These are phyloP conservation scores for Pseudogymnoascus pannorum DNA, from an alignment of 2,329 filamentous ascomycete species.

Conservation along the genomic window DNA sequence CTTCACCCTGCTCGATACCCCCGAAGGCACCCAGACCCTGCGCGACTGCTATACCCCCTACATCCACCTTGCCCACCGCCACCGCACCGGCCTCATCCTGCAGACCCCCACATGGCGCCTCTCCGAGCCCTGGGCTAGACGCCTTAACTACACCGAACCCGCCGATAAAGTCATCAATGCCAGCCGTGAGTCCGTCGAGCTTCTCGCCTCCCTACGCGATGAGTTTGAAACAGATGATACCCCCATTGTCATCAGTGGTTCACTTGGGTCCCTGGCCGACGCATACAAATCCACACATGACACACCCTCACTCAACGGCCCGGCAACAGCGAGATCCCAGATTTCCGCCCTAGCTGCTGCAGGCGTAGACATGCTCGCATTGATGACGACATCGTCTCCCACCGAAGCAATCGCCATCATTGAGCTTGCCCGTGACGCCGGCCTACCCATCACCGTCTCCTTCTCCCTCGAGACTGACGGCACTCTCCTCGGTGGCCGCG, in stretches of 20 bases:
- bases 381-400: slow-evolving; percentile 2
- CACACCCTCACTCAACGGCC: not conserved
- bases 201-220: not conserved
- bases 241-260: not conserved
- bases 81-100: slow-evolving; percentile 13
- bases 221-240: not conserved
- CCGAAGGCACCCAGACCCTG: slow-evolving; percentile 5
- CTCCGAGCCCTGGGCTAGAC: slow-evolving; percentile 12
- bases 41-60: slow-evolving; percentile 4
- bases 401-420: slow-evolving; percentile 5
- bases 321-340: not conserved
- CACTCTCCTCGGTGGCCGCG: not conserved
- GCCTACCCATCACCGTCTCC: slow-evolving; percentile 1
- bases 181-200: not conserved
- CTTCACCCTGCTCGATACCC: slow-evolving; percentile 6
- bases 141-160: slow-evolving; percentile 5
- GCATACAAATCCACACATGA: not conserved
- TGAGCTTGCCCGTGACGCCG: not conserved
- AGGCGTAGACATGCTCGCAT: slow-evolving; percentile 1
- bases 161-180: slow-evolving; percentile 1
- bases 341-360: not conserved
- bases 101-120: slow-evolving; percentile 16
- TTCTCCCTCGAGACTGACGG: slow-evolving; percentile 3
- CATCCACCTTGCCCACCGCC: not conserved
- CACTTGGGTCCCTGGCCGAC: not conserved